Conservation (phyloP, 148 eudicot genomes). For the Cornus suecica region DNA sequence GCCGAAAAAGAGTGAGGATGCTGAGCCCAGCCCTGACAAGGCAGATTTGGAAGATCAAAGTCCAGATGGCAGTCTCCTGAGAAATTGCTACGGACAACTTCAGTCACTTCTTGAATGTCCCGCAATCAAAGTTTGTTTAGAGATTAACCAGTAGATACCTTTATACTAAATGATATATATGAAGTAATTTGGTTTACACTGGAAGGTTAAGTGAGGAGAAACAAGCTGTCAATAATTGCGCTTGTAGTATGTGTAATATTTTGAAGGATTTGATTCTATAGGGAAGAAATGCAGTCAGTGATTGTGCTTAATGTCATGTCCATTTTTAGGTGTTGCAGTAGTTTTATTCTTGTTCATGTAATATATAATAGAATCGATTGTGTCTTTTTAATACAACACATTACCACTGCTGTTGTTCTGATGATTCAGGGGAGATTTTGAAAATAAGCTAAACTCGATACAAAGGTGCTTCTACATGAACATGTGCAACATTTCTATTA, state of each 20-base stretch:
- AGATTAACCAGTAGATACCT: conserved; percentile 7
- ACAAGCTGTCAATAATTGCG: background rate
- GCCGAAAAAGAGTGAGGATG: conserved; percentile 12
- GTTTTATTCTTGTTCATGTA: background rate
- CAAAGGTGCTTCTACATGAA: background rate
- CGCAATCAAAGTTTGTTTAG: conserved; percentile 32
- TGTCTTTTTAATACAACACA: background rate
- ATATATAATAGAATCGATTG: background rate
- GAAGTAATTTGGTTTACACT: background rate
- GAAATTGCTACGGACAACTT: conserved; percentile 40
- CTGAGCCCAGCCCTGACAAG: conserved; percentile 13
- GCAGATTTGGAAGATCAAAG: conserved; percentile 16
- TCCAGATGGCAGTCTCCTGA: conserved; percentile 32
- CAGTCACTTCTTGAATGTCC: conserved; percentile 39
- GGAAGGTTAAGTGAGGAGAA: too few species aligned
- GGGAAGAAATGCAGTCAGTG: background rate
- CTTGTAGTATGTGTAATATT: background rate
- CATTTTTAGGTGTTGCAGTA: background rate
- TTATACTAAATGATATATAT: background rate
- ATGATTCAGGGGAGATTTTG: background rate
- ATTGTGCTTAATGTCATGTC: too few species aligned
- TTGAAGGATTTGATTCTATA: background rate
- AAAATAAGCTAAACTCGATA: background rate
- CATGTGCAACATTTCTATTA: background rate
- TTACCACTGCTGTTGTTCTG: background rate